phyloP scores from a whole-genome alignment of 208 protist genomes.

The Trypanosoma melophagium region DNA sequence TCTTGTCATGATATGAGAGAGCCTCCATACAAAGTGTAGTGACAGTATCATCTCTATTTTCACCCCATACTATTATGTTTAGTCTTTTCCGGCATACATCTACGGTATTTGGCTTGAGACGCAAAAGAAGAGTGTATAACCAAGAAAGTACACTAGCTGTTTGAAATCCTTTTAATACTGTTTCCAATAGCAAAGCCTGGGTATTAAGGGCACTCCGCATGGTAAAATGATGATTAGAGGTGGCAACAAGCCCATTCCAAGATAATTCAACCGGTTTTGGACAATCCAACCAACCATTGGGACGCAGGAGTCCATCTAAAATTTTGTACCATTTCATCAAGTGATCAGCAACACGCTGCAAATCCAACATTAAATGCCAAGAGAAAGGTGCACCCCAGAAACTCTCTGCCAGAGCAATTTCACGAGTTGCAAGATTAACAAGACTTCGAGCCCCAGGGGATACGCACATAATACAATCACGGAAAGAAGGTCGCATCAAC shows the following conservation, averaged over 20 bases:
- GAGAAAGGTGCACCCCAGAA: constrained; percentile 17
- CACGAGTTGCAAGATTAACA: constrained; percentile 7
- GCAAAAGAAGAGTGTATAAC: constrained; percentile 50
- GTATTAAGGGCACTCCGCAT: constrained; percentile 38
- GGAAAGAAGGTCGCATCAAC: constrained; percentile 14
- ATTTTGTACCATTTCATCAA: constrained; percentile 17
- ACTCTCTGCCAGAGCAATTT: constrained; percentile 6
- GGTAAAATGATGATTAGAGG: constrained; percentile 14
- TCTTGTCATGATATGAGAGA: constrained; percentile 24
- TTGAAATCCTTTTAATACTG: constrained; percentile 38
- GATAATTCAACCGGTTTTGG: constrained; percentile 20
- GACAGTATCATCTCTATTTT: constrained; percentile 34
- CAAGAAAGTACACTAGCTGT: constrained; percentile 47
- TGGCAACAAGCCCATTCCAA: constrained; percentile 24
- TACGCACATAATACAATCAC: constrained; percentile 2
- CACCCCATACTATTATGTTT: constrained; percentile 42
- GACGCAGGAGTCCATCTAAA: constrained; percentile 35
- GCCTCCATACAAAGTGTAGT: constrained; percentile 47
- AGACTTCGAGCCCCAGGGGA: constrained; percentile 17
- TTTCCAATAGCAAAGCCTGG: constrained; percentile 52
- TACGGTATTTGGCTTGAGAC: constrained; percentile 18
- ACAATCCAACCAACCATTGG: constrained; percentile 51
- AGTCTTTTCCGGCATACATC: constrained; percentile 18
- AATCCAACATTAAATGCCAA: constrained; percentile 9
- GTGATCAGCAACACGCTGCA: constrained; percentile 10